Evolutionary conservation across 192 early-diverging fungal genomes (phyloP), one percentile per base, ranked within the genome.

Genomic region (Lobosporangium transversale): DNA sequence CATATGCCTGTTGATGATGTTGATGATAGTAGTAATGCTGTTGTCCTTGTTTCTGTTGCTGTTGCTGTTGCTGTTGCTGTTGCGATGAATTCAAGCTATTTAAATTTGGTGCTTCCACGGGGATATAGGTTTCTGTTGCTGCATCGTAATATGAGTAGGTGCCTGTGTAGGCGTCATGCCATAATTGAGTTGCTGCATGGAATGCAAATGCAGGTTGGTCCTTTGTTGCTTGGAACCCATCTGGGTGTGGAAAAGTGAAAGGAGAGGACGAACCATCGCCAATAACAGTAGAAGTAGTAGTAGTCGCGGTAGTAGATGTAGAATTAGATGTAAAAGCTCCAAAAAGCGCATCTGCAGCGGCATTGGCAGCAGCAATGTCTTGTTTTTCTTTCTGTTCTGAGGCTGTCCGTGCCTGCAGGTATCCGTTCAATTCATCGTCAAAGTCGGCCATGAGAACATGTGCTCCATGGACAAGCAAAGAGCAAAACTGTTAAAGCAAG

Each of bases 111-210:
- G 55, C 70, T 14, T 56, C 71, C 0, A 87, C 67, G 4, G 88
- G 82, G 23, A 88, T 58, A 53, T 90, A 90, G 0, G 80, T 85
- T 4, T 74, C 71, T 21, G 84, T 66, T 1, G 63, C 54, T 0
- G 78, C 51, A 32, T 90, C 89, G 51, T 87, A 87, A 45, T 76
- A 81, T 8, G 86, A 89, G 29, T 81, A 70, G 1, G 80, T 68
- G 1, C 83, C 75, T 4, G 85, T 82, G 27, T 75, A 30, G 11
- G 75, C 64, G 49, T 90, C 89, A 11, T 88, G 81, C 87, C 88
- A 90, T 40, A 62, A 86, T 82, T 56, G 68, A 76, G 31, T 78
- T 61, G 61, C 79, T 62, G 75, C 63, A 48, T 81, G 43, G 9
- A 62, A 53, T 3, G 73, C 73, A 21, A 76, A 76, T 52, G 53